A percentile compares a stretch with the other conserved stretches of the same genome.
phyloP scores from a whole-genome alignment of 139 green algal genomes.

The Zygnema cylindricum region DNA sequence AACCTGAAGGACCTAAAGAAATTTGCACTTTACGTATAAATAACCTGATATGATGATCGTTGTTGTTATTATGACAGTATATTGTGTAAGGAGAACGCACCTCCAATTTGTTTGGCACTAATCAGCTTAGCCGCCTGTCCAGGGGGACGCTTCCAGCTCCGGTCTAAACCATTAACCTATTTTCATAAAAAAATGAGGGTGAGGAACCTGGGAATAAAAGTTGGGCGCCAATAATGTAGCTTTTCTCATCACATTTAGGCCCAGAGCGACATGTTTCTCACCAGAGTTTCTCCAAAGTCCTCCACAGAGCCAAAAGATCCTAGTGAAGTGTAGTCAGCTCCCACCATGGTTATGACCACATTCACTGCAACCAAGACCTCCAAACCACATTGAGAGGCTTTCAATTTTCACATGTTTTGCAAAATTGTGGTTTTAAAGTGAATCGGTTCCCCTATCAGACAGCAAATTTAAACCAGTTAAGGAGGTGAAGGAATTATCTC shows the following conservation, averaged over 20 bases:
- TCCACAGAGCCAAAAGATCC: conserved; percentile 38
- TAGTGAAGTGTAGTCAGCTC: conserved; percentile 41
- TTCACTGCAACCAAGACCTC: conserved; percentile 46
- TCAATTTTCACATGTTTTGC: no score
- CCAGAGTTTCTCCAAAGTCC: conserved; percentile 43
- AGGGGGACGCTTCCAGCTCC: conserved; percentile 27
- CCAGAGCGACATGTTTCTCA: background rate
- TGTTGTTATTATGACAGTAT: no score
- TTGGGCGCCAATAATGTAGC: background rate
- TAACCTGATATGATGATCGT: no score
- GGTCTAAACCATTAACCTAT: conserved; percentile 38
- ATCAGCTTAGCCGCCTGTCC: conserved; percentile 12
- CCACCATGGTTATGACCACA: conserved; percentile 38
- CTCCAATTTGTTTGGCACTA: background rate
- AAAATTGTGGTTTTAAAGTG: no score
- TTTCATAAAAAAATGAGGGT: background rate
- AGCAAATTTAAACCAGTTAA: no score
- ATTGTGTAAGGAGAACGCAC: background rate
- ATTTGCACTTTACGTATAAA: no score
- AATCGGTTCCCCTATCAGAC: no score
- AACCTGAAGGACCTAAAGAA: background rate
- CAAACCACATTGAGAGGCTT: no score
- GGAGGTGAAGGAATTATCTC: no score
- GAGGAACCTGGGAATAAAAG: background rate
- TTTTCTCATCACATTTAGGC: background rate